Base-by-base conservation (phyloP, 2,329 filamentous ascomycete genomes). In the Monosporascus sp. region DNA sequence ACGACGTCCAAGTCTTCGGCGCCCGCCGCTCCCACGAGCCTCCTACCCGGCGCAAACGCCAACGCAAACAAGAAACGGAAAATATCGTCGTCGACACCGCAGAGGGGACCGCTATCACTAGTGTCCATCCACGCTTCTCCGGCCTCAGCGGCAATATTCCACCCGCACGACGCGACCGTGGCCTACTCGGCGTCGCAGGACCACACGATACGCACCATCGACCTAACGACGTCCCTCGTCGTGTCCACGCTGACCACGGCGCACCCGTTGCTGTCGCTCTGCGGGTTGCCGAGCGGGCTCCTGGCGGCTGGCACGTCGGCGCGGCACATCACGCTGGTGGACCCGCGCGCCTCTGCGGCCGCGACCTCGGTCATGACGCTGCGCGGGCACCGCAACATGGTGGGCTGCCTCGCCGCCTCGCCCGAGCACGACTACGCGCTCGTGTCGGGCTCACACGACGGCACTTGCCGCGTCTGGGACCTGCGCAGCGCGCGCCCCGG, bases 381-480 rank as follows among this genome's bases (percentile, higher is more conserved):
- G 20, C 83, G 90, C 36, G 93, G 93, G 1, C 93, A 97, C 74
- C 84, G 84, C 55, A 96, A 96, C 74, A 82, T 82, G 74, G 77
- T 86, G 18, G 74, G 77, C 2, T 74, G 74, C 7, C 63, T 85
- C 35, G 69, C 70, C 17, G 67, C 75, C 9, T 76, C 74, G 39
- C 84, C 81, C 7, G 80, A 83, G 41, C 92, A 87, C 65, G 83
- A 86, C 57, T 90, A 92, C 73, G 85, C 88, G n/a, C 79, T 99
- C 8, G 89, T 93, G 0, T 94, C 88, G 35, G 93, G 84, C n/a
- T 89, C 88, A 46, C 89, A 96, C 70, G 94, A 99, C 70, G 91
- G 93, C 36, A 96, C 90, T 1, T 94, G 90, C 65, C 83, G 91
- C 50, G 85, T 99, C 48, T 99, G 94, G 94, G 94, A 99, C 76